A percentile compares a stretch with the other conserved stretches of the same genome.
phyloP scores from a whole-genome alignment of 1,284 basidiomycete species.

The Vanrija humicola region DNA sequence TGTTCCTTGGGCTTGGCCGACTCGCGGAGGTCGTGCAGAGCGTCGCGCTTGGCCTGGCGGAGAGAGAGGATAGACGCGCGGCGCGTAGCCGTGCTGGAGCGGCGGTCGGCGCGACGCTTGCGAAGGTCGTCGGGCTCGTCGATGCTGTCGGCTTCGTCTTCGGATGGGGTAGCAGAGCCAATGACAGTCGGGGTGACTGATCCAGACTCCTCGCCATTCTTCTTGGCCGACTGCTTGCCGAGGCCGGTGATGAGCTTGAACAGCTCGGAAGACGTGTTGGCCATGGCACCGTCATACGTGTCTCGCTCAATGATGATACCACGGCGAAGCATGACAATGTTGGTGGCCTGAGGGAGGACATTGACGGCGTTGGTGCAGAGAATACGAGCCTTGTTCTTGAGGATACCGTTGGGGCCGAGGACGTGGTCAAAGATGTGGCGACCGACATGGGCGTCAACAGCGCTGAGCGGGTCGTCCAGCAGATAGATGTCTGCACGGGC shows the following conservation, averaged over 20 bases:
- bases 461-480: slow-evolving; percentile 57
- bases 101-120: slow-evolving; percentile 30
- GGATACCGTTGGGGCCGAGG: slow-evolving; percentile 80
- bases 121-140: slow-evolving; percentile 32
- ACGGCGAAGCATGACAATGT: slow-evolving; percentile 71
- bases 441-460: slow-evolving; percentile 67
- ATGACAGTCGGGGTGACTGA: slow-evolving; percentile 35
- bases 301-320: slow-evolving; percentile 81
- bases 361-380: slow-evolving; percentile 83
- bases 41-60: slow-evolving; percentile 45
- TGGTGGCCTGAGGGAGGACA: slow-evolving; percentile 75
- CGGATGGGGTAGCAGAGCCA: slow-evolving; percentile 19
- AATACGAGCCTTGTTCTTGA: slow-evolving; percentile 79
- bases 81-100: slow-evolving; percentile 35
- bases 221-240: slow-evolving; percentile 50
- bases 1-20: slow-evolving; percentile 63
- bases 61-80: slow-evolving; percentile 45
- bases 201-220: slow-evolving; percentile 53
- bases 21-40: slow-evolving; percentile 47
- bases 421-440: slow-evolving; percentile 69
- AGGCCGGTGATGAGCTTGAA: slow-evolving; percentile 66
- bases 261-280: slow-evolving; percentile 64
- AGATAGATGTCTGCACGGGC: slow-evolving; percentile 59
- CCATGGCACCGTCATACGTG: slow-evolving; percentile 62
- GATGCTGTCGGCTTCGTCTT: slow-evolving; percentile 27